Evolutionary conservation across 345 rosid genomes (phyloP), one percentile per base, ranked within the genome.

Genomic region (Moringa oleifera): DNA sequence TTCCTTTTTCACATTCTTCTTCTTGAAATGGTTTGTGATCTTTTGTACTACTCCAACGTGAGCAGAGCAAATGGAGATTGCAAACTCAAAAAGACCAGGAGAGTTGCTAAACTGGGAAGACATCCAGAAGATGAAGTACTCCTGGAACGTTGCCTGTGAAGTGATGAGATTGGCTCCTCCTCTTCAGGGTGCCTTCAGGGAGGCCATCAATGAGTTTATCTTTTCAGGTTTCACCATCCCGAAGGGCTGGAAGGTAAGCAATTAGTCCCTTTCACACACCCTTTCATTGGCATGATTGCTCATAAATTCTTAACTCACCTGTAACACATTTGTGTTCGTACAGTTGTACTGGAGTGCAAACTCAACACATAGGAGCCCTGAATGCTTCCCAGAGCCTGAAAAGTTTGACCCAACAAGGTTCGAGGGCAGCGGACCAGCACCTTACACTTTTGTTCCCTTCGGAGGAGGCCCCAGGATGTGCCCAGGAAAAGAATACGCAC

Each of bases 71-170:
- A 74, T 69, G 55, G 81, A 80, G 63, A 80, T 80, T 16, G 72
- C 59, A 20, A 65, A 59, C 0, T 74, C 68, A 13, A 77, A 77
- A 55, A 57, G 68, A 17, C 56, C 46, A 13, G 63, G 80, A 6
- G 75, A 74, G 57, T 18, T 69, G 54, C 51, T 80, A 46, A 77
- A 36, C 28, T 80, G 84, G 84, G 73, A 77, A 3, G 81, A 80
- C 59, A 58, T 75, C 7, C 75, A 77, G 57, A 74, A 77, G 67
- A 80, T 80, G 84, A 71, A 11, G 53, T 77, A 77, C 56, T 80
- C 84, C 8, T 80, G 84, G 84, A 77, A 80, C 56, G 84, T 80
- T 16, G 84, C 81, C 22, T 69, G 84, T 36, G 84, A 80, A 64
- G 84, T 77, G 20, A 71, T 80, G 84, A 77, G 84, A 59, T n/a